Base-by-base conservation (phyloP, 1,284 basidiomycete species). In the Chondrostereum purpureum region DNA sequence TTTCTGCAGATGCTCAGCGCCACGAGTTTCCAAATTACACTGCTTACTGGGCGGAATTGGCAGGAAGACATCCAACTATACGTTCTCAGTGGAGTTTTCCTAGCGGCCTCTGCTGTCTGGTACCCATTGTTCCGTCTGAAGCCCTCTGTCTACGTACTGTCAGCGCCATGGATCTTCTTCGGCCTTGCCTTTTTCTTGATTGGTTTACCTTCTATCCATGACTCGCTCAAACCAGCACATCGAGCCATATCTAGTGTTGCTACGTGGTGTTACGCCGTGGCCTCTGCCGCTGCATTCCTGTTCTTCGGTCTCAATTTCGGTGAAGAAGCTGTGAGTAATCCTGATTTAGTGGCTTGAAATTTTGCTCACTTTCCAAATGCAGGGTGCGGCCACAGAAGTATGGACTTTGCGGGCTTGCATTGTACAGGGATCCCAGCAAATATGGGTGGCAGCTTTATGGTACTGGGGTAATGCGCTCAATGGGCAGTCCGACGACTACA, bases 291-390 rank as follows among this genome's bases (percentile, higher is more conserved):
- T 31, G 84, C 88, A 14, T 95, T 94, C 74, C 68, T 83, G 47
- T 93, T 92, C 77, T 95, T 95, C 59, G 91, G 92, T 62, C 76
- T 93, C 53, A 95, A 95, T 67, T 95, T 94, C 62, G 92, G 92
- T 66, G 92, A 95, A 69, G 92, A 94, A 75, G 92, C 91, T 22
- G 88, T 84, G 61, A 31, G 79, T 67, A 18, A 39, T 20, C 38
- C 42, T 35, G n/a, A n/a, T n/a, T n/a, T 39, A 18, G n/a, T 45
- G 37, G 40, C 10, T 33, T 17, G 17, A 16, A 11, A 35, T 42
- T 27, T 46, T 52, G 55, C 44, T 58, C 40, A 41, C 39, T 34
- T 37, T 42, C 37, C 44, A 19, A 43, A 14, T 45, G 19, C 53
- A 85, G 82, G 86, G 92, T 58, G 90, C 92, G 44, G 88, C 90